Conservation (phyloP, 1,284 basidiomycete species). For the Papiliotrema nemorosa region DNA sequence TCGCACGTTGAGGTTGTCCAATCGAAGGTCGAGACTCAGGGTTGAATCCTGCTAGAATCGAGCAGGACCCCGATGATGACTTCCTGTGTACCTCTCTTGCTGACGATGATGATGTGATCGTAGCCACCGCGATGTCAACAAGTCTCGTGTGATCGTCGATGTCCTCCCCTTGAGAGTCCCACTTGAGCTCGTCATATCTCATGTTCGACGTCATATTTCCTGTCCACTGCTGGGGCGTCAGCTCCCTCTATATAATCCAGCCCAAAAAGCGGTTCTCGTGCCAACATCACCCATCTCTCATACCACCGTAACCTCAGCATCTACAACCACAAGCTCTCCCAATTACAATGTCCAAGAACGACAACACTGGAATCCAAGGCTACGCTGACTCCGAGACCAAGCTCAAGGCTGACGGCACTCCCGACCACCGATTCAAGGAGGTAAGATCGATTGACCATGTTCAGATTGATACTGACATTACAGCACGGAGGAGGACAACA, state of each 20-base stretch:
- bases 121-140: too few relatives aligned
- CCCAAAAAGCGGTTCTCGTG: neutral
- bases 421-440: slow-evolving; percentile 46
- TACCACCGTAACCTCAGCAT: neutral
- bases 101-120: too few relatives aligned
- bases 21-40: too few relatives aligned
- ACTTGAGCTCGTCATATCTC: too few relatives aligned
- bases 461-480: slow-evolving; percentile 1
- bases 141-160: too few relatives aligned
- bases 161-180: too few relatives aligned
- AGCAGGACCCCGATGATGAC: too few relatives aligned
- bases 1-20: too few relatives aligned
- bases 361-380: slow-evolving; percentile 21
- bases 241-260: neutral
- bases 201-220: neutral
- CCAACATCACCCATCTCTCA: neutral
- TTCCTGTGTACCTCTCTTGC: too few relatives aligned
- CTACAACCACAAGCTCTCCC: neutral
- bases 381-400: slow-evolving; percentile 30
- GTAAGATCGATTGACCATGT: slow-evolving; percentile 12
- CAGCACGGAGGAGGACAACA: slow-evolving; percentile 41
- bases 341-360: slow-evolving; percentile 13
- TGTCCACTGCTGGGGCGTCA: neutral
- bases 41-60: too few relatives aligned
- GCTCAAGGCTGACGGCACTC: slow-evolving; percentile 31